Evolutionary conservation across 768 basidiomycete genomes (phyloP).

Genomic region (Rhizopogon roseolus): DNA sequence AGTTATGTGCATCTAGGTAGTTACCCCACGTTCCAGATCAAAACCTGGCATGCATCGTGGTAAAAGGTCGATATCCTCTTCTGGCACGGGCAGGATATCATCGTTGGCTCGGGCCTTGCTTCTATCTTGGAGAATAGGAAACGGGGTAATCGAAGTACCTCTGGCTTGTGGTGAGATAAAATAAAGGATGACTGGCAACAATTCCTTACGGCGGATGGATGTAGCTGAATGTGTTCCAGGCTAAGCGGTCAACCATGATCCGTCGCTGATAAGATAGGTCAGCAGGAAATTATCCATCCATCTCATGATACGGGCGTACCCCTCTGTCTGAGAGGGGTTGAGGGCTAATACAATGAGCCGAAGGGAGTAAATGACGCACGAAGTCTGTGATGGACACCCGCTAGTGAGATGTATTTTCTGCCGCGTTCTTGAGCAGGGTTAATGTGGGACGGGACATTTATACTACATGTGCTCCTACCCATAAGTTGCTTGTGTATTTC

Average conservation of each 20-base stretch:
- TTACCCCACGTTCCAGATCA: conserved; percentile 1
- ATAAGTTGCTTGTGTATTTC: not conserved
- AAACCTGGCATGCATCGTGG: not conserved
- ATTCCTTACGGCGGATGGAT: not conserved
- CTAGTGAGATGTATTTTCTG: not conserved
- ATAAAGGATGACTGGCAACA: not conserved
- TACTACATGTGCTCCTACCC: not conserved
- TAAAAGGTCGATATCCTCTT: not conserved
- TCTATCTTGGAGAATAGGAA: not conserved
- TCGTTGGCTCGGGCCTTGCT: not conserved
- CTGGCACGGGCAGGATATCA: not conserved
- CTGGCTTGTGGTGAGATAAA: not conserved
- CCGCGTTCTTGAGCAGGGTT: conserved; percentile 1
- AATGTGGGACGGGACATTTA: not conserved
- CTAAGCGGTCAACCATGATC: not conserved
- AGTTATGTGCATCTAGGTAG: no score
- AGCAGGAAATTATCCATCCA: not conserved
- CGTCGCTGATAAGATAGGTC: not conserved
- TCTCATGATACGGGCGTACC: not conserved
- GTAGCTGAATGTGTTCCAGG: not conserved
- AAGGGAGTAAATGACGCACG: not conserved
- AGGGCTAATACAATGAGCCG: not conserved
- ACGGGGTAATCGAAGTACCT: not conserved
- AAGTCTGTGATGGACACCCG: conserved; percentile 1
- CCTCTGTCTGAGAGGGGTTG: not conserved